Base-by-base conservation (phyloP, 1,284 basidiomycete genomes). In the Heliocybe sulcata region DNA sequence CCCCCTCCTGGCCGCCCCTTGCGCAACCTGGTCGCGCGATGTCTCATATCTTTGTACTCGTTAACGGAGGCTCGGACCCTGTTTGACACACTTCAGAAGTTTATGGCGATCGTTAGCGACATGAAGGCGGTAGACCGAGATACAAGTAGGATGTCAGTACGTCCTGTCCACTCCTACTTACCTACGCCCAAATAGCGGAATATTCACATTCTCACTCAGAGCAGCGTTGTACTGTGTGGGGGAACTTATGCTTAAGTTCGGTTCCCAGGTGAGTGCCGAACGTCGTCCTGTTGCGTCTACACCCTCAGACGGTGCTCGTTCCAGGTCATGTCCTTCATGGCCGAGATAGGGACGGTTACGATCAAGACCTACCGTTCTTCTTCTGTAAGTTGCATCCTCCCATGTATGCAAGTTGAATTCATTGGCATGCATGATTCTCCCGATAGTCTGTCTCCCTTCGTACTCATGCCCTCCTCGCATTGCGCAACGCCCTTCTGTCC, bases 261-360 rank as follows among this genome's bases (percentile, higher is more conserved):
- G 96, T 2, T 78, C 85, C 3, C 90, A 95, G 72, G 92, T 90
- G 63, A 58, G 82, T 49, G n/a, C n/a, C n/a, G n/a, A n/a, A n/a
- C n/a, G n/a, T n/a, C n/a, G n/a, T n/a, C n/a, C n/a, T n/a, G n/a
- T n/a, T n/a, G n/a, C n/a, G n/a, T n/a, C n/a, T n/a, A n/a, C n/a
- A n/a, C n/a, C 42, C 55, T 58, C 4, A 59, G 54, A 33, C 26
- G 35, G 20, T 52, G 11, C 16, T 12, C 31, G 55, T 49, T n/a
- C 11, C 61, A 97, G 88, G 87, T 94, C 67, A 98, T 97, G 94
- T 96, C 93, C 0, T 87, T 94, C 62, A 90, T 94, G 83, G 80
- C 87, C 47, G 95, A 98, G 65, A 89, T 95, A 35, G 75, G 82
- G 19, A 72, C 77, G 1, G 73, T 83, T 0, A 76, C 84, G 0